Percentiles rank a stretch among this genome's conserved stretches.
Conservation (phyloP, 257 asterid genomes). For the Solanum rostratum region DNA sequence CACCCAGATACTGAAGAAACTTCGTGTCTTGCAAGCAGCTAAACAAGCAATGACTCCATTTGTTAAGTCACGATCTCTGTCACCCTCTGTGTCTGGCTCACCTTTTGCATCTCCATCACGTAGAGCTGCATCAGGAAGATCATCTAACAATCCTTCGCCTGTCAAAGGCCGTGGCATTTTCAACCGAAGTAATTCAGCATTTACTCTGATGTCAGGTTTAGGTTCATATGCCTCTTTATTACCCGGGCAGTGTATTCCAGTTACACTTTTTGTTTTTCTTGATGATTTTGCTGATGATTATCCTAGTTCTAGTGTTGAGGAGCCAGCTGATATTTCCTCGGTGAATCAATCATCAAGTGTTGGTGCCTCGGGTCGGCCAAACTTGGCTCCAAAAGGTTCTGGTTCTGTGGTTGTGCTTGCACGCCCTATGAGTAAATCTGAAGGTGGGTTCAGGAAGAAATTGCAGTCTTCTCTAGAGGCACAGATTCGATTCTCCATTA, state of each 20-base stretch:
- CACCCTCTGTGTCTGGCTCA: constrained; percentile 30
- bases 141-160: constrained; percentile 55
- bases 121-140: constrained; percentile 25
- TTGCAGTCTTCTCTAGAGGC: constrained; percentile 95
- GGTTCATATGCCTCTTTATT: constrained; percentile 69
- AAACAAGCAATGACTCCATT: constrained; percentile 56
- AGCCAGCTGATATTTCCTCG: constrained; percentile 39
- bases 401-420: constrained; percentile 75
- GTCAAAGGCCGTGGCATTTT: constrained; percentile 52
- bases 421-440: constrained; percentile 60
- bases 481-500: constrained; percentile 81
- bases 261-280: constrained; percentile 66
- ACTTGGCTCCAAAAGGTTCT: constrained; percentile 53
- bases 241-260: constrained; percentile 95
- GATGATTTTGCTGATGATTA: constrained; percentile 65
- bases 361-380: constrained; percentile 35
- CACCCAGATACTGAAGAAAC: constrained; percentile 52
- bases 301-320: constrained; percentile 36
- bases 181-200: constrained; percentile 52
- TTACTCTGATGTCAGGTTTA: constrained; percentile 55
- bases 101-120: constrained; percentile 44
- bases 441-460: constrained; percentile 64
- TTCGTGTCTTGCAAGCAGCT: constrained; percentile 80
- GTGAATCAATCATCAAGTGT: constrained; percentile 26
- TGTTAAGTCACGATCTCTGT: constrained; percentile 39